Evolutionary conservation across 768 basidiomycete genomes (phyloP), one percentile per base, ranked within the genome.

Genomic region (Boletus reticulatus): DNA sequence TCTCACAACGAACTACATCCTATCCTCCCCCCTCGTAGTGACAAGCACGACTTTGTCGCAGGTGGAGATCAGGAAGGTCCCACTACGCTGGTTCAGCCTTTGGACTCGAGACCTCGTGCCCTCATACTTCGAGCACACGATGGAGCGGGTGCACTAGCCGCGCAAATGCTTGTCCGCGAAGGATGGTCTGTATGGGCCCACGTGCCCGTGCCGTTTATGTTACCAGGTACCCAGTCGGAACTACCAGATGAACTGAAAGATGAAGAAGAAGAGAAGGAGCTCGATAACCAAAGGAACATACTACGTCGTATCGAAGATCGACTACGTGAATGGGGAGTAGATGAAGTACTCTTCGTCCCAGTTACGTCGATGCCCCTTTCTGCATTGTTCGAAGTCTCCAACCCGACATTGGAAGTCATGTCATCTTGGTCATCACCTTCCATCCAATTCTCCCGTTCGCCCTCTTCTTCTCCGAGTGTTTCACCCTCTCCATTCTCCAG

Each of bases 181-280:
- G 89, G 89, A 3, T 90, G 89, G 77, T 76, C 81, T 19, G 85
- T 96, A 11, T 87, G 82, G 54, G 90, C 88, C 5, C 90, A 94
- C 55, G 76, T 84, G 8, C 78, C 73, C 7, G 70, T 59, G 48
- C 71, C 59, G 50, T 78, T 62, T 57, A 68, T 52, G 72, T 61
- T 64, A 17, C 66, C 65, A 57, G 75, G 57, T 27, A 59, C 48
- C 48, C 60, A 56, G 72, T 79, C 27, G 73, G 79, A 38, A 74
- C 64, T 53, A 67, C 67, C 64, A 4, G 71, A 75, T 9, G 72
- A 65, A 45, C 56, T 67, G 32, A 60, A 57, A 31, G 64, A 69
- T 42, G 75, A 72, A 32, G 71, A 69, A 16, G 66, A 63, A 48
- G 62, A 67, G 52, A 64, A 56, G 48, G 73, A 74, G 58, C 72